Percentiles rank a stretch among this genome's conserved stretches.
Conservation (phyloP, 257 asterid genomes). For the Linderniella brevidens region DNA sequence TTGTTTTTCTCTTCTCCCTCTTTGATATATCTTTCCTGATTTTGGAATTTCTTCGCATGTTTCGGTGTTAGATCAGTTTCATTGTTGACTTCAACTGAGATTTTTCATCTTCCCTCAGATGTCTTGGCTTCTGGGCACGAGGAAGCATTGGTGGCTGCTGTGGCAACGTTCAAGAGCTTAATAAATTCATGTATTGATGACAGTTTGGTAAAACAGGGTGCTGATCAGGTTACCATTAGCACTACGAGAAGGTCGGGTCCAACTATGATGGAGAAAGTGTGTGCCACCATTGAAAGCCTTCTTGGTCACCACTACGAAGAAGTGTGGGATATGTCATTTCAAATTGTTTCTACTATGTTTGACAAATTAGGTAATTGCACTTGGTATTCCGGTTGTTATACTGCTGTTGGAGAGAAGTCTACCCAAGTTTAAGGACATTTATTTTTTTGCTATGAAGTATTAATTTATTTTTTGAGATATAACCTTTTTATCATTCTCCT, state of each 20-base stretch:
- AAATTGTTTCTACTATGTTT: slow-evolving; percentile 64
- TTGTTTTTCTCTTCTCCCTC: slow-evolving; percentile 7
- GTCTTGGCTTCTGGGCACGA: slow-evolving; percentile 77
- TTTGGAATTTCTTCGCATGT: neutral
- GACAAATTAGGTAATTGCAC: slow-evolving; percentile 60
- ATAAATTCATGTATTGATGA: slow-evolving; percentile 66
- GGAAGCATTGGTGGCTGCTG: slow-evolving; percentile 62
- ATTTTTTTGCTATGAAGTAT: neutral
- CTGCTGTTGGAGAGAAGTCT: slow-evolving; percentile 1
- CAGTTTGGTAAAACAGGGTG: slow-evolving; percentile 56
- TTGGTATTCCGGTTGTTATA: slow-evolving; percentile 6
- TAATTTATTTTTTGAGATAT: neutral
- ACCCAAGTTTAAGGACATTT: neutral
- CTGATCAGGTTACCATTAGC: slow-evolving; percentile 30
- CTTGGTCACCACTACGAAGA: slow-evolving; percentile 59
- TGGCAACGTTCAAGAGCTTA: slow-evolving; percentile 61
- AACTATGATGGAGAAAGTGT: slow-evolving; percentile 64
- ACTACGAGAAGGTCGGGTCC: slow-evolving; percentile 45
- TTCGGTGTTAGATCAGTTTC: neutral
- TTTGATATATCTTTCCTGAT: neutral
- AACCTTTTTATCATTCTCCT: too few species aligned
- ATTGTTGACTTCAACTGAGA: neutral
- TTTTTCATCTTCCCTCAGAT: slow-evolving; percentile 26
- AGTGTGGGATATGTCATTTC: slow-evolving; percentile 77
- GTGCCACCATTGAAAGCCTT: slow-evolving; percentile 69